These are phyloP conservation scores for Neurospora intermedia DNA, from an alignment of 495 filamentous ascomycete species.

Conservation along the genomic window DNA sequence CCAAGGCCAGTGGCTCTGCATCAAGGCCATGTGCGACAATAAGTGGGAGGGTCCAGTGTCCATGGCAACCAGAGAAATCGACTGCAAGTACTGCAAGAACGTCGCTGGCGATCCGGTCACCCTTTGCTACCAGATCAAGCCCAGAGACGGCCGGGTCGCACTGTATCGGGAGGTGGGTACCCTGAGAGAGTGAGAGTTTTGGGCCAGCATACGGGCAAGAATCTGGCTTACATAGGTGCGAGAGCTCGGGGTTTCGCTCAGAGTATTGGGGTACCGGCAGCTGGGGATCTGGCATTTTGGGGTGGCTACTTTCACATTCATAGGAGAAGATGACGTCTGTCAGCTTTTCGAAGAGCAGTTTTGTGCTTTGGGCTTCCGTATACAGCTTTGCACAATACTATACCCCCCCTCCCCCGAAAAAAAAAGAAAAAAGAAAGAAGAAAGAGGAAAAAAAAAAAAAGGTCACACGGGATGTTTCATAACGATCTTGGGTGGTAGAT, in stretches of 20 bases:
- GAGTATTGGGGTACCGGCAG: neutral
- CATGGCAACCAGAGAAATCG: neutral
- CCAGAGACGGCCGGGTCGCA: neutral
- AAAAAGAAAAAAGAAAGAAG: no score
- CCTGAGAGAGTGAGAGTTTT: neutral
- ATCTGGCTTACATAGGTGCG: neutral
- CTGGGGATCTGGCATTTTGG: neutral
- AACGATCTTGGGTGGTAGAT: neutral
- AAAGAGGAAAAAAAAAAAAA: neutral
- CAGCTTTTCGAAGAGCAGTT: neutral
- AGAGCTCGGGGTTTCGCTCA: neutral
- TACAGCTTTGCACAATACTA: neutral
- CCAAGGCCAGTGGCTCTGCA: constrained; percentile 3
- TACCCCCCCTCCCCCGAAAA: neutral
- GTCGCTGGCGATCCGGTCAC: neutral
- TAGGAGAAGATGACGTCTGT: neutral
- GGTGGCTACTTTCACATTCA: neutral
- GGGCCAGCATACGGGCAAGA: neutral
- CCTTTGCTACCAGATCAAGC: constrained; percentile 4
- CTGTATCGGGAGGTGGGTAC: constrained; percentile 2
- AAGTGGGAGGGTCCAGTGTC: constrained; percentile 1
- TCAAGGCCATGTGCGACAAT: constrained; percentile 4
- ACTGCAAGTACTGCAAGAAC: constrained; percentile 1
- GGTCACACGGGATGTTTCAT: neutral
- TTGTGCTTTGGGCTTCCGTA: neutral